Evolutionary conservation across 164 flowering plant species (phyloP).

Genomic region (Liriodendron chinense): DNA sequence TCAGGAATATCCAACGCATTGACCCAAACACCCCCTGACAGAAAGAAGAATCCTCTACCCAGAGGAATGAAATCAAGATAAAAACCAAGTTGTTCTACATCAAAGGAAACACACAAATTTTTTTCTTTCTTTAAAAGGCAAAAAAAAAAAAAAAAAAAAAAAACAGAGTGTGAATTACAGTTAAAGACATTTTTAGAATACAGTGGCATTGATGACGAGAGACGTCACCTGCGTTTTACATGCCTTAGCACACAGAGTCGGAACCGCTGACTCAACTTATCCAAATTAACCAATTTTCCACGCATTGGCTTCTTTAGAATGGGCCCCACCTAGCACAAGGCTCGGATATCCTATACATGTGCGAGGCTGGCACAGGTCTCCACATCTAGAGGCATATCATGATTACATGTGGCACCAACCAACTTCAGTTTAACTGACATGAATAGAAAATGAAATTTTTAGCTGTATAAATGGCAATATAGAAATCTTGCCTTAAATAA

Average conservation of each 20-base stretch:
- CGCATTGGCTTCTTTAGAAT: conserved; percentile 45
- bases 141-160: too few species aligned
- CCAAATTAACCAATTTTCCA: conserved; percentile 63
- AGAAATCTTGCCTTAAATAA: too few species aligned
- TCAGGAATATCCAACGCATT: too few species aligned
- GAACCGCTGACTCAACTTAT: conserved; percentile 63
- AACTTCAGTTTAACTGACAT: not conserved
- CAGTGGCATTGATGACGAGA: conserved; percentile 38
- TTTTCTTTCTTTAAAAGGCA: too few species aligned
- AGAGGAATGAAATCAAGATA: too few species aligned
- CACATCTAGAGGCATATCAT: too few species aligned
- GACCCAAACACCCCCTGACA: too few species aligned
- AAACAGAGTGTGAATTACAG: not conserved
- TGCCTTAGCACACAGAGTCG: conserved; percentile 64
- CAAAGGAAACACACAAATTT: not conserved
- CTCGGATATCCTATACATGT: too few species aligned
- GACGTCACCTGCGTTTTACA: conserved; percentile 53
- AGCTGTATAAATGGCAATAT: not conserved
- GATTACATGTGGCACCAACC: not conserved
- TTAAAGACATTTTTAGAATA: conserved; percentile 3
- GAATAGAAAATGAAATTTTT: not conserved
- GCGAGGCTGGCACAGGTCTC: too few species aligned
- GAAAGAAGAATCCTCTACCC: too few species aligned
- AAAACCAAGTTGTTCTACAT: not conserved
- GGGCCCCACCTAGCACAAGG: not conserved